Evolutionary conservation across 257 asterid genomes (phyloP).

Genomic region (Petrea volubilis): DNA sequence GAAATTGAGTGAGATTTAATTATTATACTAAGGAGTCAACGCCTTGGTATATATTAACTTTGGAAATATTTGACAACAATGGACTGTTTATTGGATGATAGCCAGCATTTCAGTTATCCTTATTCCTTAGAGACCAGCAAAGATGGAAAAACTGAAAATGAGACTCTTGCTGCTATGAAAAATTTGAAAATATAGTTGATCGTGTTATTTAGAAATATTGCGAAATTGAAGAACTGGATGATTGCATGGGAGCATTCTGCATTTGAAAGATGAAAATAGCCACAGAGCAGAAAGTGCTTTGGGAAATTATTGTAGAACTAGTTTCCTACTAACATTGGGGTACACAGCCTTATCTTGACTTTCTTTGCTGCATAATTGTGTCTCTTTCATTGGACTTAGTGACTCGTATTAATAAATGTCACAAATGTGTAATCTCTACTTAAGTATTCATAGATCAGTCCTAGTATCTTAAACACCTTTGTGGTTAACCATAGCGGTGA

Average conservation of each 20-base stretch:
- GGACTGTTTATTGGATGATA: constrained; percentile 2
- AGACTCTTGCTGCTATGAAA: constrained; percentile 1
- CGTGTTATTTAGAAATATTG: background rate
- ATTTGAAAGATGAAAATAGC: background rate
- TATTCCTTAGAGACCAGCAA: background rate
- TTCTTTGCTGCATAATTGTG: constrained; percentile 5
- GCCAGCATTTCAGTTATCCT: constrained; percentile 4
- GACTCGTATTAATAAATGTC: background rate
- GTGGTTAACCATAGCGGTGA: background rate
- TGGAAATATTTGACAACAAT: constrained; percentile 5
- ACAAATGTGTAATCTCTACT: background rate
- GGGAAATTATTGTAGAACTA: background rate
- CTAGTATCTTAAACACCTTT: too few species aligned
- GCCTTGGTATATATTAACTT: constrained; percentile 1
- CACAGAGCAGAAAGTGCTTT: background rate
- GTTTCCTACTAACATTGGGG: constrained; percentile 10
- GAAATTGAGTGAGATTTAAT: constrained; percentile 14
- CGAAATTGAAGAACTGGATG: constrained; percentile 14
- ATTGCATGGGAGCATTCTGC: background rate
- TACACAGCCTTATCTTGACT: background rate
- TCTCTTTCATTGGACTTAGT: background rate
- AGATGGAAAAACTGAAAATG: constrained; percentile 2
- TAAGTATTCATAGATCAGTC: too few species aligned
- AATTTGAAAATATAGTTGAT: constrained; percentile 2
- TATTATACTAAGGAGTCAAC: background rate